phyloP scores from a whole-genome alignment of 768 basidiomycete species.

The Termitomyces sp. region DNA sequence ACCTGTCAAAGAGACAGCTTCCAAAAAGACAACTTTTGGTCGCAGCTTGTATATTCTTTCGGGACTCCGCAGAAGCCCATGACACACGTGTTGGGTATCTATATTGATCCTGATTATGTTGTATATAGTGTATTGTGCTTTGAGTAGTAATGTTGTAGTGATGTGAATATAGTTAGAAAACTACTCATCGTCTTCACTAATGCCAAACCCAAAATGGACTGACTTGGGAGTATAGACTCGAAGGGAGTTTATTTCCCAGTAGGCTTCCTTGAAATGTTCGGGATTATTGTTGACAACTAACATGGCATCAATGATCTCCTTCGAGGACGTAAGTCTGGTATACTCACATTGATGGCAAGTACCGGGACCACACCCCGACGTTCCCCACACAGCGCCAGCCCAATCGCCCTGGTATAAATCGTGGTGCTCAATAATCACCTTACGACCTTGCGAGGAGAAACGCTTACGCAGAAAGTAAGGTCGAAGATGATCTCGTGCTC shows the following conservation, averaged over 20 bases:
- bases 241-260: constrained; percentile 64
- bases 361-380: constrained; percentile 32
- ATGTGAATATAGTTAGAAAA: background rate
- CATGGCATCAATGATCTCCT: background rate
- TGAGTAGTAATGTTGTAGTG: background rate
- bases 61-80: background rate
- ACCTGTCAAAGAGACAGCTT: background rate
- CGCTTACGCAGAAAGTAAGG: constrained; percentile 54
- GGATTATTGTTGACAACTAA: constrained; percentile 60
- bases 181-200: background rate
- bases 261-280: constrained; percentile 50
- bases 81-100: background rate
- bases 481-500: constrained; percentile 52
- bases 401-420: constrained; percentile 39
- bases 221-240: constrained; percentile 40
- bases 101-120: background rate
- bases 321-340: background rate
- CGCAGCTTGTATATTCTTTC: background rate
- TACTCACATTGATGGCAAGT: constrained; percentile 44
- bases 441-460: background rate
- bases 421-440: background rate
- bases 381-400: constrained; percentile 36
- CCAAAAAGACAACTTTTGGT: background rate
- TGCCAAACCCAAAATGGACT: background rate
- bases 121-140: background rate